Conservation (phyloP, 2,329 filamentous ascomycete genomes). For the Fusarium beomiforme region DNA sequence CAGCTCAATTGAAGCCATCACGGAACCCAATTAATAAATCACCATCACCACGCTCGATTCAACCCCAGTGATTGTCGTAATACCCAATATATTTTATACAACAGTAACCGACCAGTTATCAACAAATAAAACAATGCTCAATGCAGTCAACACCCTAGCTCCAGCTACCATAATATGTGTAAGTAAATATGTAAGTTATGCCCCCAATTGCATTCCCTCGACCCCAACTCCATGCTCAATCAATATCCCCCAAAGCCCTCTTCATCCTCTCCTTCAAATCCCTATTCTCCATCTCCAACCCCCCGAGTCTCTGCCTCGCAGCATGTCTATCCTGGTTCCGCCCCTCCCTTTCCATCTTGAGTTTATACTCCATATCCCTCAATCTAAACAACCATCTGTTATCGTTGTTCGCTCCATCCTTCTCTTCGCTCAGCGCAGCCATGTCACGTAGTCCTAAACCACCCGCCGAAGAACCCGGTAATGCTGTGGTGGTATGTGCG, state of each 20-base stretch:
- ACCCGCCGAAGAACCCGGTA: conserved; percentile 38
- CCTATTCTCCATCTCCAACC: conserved; percentile 78
- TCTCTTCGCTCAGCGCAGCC: conserved; percentile 39
- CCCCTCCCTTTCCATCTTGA: conserved; percentile 91
- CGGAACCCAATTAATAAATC: too few relatives aligned
- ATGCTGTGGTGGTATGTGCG: conserved; percentile 43
- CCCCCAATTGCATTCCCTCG: too few relatives aligned
- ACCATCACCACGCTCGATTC: neutral
- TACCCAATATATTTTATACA: conserved; percentile 39
- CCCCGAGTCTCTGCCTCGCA: conserved; percentile 81
- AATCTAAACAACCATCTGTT: conserved; percentile 87
- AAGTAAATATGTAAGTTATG: neutral
- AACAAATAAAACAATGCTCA: conserved; percentile 2
- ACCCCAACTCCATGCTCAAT: conserved; percentile 30
- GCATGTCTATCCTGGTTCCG: conserved; percentile 85
- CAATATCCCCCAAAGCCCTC: conserved; percentile 43
- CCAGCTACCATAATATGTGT: conserved; percentile 24
- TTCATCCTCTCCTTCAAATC: conserved; percentile 72
- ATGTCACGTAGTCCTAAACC: conserved; percentile 44
- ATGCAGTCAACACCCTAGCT: conserved; percentile 38
- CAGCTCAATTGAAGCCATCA: neutral
- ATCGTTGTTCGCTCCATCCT: conserved; percentile 56
- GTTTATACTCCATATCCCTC: conserved; percentile 84
- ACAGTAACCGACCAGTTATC: neutral
- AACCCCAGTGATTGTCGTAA: neutral